Evolutionary conservation across 768 basidiomycete species (phyloP).

Genomic region (Suillus variegatus): DNA sequence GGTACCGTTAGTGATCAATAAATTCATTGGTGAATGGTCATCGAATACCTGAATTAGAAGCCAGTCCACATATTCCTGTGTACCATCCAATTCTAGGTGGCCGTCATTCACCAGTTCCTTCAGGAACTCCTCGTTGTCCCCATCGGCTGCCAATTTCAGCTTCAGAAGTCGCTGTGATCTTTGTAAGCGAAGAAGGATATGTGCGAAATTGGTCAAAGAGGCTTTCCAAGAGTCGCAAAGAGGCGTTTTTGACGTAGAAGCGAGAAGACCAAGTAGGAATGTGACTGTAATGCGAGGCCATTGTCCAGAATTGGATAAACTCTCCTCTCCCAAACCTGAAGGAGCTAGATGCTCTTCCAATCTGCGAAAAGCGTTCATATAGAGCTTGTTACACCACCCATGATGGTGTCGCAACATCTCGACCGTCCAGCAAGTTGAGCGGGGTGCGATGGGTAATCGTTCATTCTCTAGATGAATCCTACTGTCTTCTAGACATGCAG

Average conservation of each 20-base stretch:
- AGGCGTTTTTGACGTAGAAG: slow-evolving; percentile 16
- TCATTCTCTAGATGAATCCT: slow-evolving; percentile 14
- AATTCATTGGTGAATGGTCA: neutral
- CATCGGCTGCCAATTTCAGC: slow-evolving; percentile 13
- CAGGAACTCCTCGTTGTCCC: slow-evolving; percentile 14
- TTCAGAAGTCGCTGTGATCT: slow-evolving; percentile 34
- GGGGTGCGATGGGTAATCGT: neutral
- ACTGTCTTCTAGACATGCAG: slow-evolving; percentile 13
- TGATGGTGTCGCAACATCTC: slow-evolving; percentile 7
- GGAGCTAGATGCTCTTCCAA: slow-evolving; percentile 17
- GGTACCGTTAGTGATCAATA: slow-evolving; percentile 10
- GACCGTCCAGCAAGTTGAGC: neutral
- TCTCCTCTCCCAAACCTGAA: slow-evolving; percentile 10
- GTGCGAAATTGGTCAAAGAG: slow-evolving; percentile 28
- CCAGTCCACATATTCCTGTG: slow-evolving; percentile 19
- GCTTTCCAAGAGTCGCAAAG: slow-evolving; percentile 28
- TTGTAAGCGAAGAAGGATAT: slow-evolving; percentile 33
- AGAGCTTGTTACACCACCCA: neutral
- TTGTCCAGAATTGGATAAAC: slow-evolving; percentile 19
- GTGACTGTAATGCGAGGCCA: slow-evolving; percentile 38
- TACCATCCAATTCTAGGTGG: slow-evolving; percentile 18
- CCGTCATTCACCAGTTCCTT: slow-evolving; percentile 20
- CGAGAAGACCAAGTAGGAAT: slow-evolving; percentile 30
- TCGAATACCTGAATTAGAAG: slow-evolving; percentile 21
- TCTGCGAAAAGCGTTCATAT: neutral